Evolutionary conservation across 305 asterid genomes (phyloP).

Genomic region (Solanum hybrid): DNA sequence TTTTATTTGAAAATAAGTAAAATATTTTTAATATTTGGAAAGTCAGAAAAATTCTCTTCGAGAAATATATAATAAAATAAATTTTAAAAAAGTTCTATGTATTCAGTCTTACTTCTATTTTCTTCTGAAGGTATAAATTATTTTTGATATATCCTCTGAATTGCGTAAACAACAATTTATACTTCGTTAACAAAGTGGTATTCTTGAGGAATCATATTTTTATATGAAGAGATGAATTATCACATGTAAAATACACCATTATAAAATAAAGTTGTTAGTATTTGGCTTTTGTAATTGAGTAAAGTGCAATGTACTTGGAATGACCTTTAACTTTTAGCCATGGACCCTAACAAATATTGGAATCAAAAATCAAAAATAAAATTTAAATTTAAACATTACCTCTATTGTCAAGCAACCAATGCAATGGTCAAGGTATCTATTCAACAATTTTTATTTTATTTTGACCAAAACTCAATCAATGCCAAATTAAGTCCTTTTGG

Average conservation of each 20-base stretch:
- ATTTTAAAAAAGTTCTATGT: background rate
- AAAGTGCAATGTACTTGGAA: background rate
- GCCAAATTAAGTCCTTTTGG: background rate
- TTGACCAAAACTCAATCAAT: background rate
- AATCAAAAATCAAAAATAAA: background rate
- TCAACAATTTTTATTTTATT: background rate
- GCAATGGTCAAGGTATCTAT: slow-evolving; percentile 1
- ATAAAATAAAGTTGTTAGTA: background rate
- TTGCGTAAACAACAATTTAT: background rate
- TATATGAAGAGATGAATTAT: background rate
- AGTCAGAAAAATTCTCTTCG: background rate
- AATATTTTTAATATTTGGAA: background rate
- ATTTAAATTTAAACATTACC: background rate
- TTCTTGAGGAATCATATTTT: background rate
- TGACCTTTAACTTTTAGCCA: slow-evolving; percentile 4
- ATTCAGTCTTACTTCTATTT: background rate
- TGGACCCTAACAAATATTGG: slow-evolving; percentile 2
- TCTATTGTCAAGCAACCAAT: slow-evolving; percentile 1
- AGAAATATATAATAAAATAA: background rate
- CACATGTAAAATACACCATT: background rate
- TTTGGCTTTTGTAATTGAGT: background rate
- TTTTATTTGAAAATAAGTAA: background rate
- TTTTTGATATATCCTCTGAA: background rate
- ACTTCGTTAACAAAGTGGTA: background rate
- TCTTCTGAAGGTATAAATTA: background rate